Base-by-base conservation (phyloP, 495 filamentous ascomycete species). In the Clavariopsis aquatica region DNA sequence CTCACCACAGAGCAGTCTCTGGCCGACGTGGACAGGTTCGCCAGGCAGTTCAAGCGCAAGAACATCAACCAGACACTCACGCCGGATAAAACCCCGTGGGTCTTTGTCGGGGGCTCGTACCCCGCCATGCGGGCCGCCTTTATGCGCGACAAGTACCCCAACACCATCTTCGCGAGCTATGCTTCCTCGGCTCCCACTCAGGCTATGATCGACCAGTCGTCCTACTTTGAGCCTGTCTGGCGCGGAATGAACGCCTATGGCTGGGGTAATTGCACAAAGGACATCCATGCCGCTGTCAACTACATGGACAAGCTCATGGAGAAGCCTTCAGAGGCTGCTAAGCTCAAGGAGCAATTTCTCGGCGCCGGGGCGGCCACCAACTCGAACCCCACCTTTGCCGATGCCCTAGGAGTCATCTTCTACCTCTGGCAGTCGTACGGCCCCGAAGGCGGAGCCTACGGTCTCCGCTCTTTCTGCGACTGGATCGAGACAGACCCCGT, bases 101-200 rank as follows among this genome's bases (percentile, higher is more conserved):
- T 87, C 29, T 82, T 85, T 74, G 55, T 85, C 0, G 84, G 84
- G 46, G 84, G 82, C 10, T 84, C 82, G 10, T 86, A 87, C 69
- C 72, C 84, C 4, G 84, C 84, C 0, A 80, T 81, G 64, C 79
- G 84, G 2, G 76, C 81, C 0, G 83, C 84, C 0, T 78, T 85
- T 53, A 78, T 81, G 65, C 81, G 84, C 19, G 70, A 82, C 12
- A 72, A 77, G 53, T 86, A 86, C 54, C 84, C 85, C 0, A 78
- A 84, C 6, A 85, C 82, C 5, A 83, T 87, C 31, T 84, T 73
- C 62, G 79, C 83, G 0, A 70, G 81, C 0, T 86, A 69, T 64
- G 78, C 84, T 1, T 83, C 84, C 0, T 85, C 84, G 0, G 84
- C 84, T 2, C 82, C 84, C 0, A 77, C 83, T 0, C 70, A 87